Evolutionary conservation across 2,329 filamentous ascomycete species (phyloP).

Genomic region (Botryotinia convoluta): DNA sequence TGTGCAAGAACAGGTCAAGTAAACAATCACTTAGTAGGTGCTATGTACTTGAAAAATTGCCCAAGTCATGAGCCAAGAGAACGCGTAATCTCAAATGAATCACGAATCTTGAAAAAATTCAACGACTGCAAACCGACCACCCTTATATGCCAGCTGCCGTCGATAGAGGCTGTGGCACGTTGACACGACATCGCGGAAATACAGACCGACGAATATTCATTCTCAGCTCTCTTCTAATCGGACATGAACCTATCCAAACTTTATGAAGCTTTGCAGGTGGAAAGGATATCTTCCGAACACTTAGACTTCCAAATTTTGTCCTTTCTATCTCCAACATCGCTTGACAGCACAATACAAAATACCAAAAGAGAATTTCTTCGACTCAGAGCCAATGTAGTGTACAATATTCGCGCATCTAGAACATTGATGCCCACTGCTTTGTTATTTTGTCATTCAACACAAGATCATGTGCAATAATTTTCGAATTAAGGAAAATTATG

Average conservation of each 20-base stretch:
- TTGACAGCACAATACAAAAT: not conserved
- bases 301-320: not conserved
- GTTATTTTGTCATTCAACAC: not conserved
- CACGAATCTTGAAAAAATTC: not conserved
- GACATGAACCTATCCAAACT: not conserved
- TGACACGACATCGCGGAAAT: not conserved
- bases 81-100: constrained; percentile 1
- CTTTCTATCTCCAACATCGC: not conserved
- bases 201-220: not conserved
- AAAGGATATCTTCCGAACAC: not conserved
- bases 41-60: not conserved
- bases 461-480: not conserved
- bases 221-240: not conserved
- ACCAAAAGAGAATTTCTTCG: not conserved
- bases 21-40: not conserved
- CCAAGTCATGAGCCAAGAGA: constrained; percentile 3
- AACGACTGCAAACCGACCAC: not conserved
- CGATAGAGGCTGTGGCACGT: constrained; percentile 17
- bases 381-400: not conserved
- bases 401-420: not conserved
- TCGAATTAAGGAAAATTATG: not conserved
- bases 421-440: not conserved
- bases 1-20: not conserved
- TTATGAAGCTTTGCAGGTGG: not conserved
- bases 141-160: constrained; percentile 12